These are phyloP conservation scores for Myxozyma melibiosi DNA, from an alignment of 805 yeast genomes.

Conservation along the genomic window DNA sequence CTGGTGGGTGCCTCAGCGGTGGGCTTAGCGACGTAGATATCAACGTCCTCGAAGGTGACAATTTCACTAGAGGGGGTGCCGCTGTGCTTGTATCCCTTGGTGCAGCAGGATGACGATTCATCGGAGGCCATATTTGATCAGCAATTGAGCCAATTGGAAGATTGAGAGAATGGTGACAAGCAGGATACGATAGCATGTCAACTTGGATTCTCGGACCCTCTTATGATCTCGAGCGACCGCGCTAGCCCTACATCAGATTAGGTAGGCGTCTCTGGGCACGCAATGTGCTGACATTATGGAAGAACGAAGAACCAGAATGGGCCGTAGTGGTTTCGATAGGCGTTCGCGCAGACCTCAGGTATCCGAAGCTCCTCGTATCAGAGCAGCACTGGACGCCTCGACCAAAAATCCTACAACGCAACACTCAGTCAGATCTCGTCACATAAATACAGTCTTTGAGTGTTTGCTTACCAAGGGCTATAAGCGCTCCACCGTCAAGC, in stretches of 20 bases:
- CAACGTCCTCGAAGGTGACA: slow-evolving; percentile 16
- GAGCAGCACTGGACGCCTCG: neutral
- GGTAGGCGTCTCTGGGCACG: too few species aligned
- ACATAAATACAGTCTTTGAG: neutral
- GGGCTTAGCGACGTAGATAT: slow-evolving; percentile 45
- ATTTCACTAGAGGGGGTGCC: slow-evolving; percentile 26
- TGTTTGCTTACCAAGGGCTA: neutral
- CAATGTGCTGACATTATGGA: neutral
- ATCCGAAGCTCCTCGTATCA: neutral
- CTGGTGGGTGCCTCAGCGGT: slow-evolving; percentile 46
- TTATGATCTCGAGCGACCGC: too few species aligned
- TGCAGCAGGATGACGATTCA: too few species aligned
- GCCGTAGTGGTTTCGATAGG: neutral
- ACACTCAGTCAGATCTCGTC: neutral
- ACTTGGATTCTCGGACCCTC: too few species aligned
- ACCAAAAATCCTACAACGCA: neutral
- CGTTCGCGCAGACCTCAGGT: too few species aligned
- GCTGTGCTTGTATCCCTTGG: slow-evolving; percentile 37
- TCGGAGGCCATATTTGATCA: too few species aligned
- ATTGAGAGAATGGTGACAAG: too few species aligned
- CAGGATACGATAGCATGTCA: too few species aligned
- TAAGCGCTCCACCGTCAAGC: slow-evolving; percentile 4
- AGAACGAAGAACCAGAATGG: neutral
- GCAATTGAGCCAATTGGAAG: too few species aligned
- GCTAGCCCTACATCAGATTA: too few species aligned